These are phyloP conservation scores for Scheffersomyces stipitis DNA, from an alignment of 805 yeast genomes.

Conservation along the genomic window DNA sequence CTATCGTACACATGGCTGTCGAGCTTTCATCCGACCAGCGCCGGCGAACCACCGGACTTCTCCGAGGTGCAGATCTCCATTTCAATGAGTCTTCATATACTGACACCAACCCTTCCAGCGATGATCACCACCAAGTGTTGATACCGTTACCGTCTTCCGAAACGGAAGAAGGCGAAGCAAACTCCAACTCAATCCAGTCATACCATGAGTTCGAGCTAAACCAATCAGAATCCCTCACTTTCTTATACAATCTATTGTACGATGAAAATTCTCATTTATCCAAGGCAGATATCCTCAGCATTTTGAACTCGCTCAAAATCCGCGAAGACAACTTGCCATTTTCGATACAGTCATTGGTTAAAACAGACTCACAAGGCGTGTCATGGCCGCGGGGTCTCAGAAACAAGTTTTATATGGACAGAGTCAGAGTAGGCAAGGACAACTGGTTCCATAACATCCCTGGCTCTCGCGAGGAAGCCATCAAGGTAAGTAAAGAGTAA, in stretches of 20 bases:
- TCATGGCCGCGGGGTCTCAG: slow-evolving; percentile 33
- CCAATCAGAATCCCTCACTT: slow-evolving; percentile 42
- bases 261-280: slow-evolving; percentile 33
- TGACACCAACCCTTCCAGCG: no score
- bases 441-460: slow-evolving; percentile 42
- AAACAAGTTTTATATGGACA: slow-evolving; percentile 30
- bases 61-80: no score
- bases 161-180: not conserved
- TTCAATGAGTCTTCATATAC: no score
- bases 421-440: slow-evolving; percentile 32
- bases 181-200: not conserved
- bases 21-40: no score
- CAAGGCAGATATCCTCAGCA: slow-evolving; percentile 34
- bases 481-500: slow-evolving; percentile 37
- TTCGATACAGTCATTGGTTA: slow-evolving; percentile 5
- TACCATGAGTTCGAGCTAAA: slow-evolving; percentile 36
- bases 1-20: no score
- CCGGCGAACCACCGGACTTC: no score
- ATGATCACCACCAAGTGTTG: no score
- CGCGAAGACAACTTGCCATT: slow-evolving; percentile 38
- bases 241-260: slow-evolving; percentile 38
- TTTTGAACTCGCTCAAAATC: slow-evolving; percentile 34
- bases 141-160: no score
- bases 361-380: slow-evolving; percentile 37
- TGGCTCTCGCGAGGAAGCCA: slow-evolving; percentile 31